A percentile compares a stretch with the other conserved stretches of the same genome.
These are phyloP conservation scores for Lodderomyces margitis DNA, from an alignment of 1,139 yeast species.

Conservation along the genomic window DNA sequence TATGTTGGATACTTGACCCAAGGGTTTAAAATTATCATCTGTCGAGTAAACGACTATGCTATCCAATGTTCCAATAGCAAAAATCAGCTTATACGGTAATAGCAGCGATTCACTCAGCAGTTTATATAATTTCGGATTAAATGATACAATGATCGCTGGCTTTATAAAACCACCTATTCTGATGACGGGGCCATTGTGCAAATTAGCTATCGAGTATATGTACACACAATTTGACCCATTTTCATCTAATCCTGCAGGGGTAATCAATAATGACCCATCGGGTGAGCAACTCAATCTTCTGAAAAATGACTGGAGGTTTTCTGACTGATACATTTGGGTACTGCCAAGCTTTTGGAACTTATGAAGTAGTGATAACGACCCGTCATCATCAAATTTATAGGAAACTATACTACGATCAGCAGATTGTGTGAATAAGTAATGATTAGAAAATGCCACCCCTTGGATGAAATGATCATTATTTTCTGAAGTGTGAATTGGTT, in stretches of 20 bases:
- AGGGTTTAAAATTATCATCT: slow-evolving; percentile 53
- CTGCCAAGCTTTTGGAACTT: slow-evolving; percentile 26
- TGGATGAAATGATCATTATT: slow-evolving; percentile 90
- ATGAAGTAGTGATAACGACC: slow-evolving; percentile 9
- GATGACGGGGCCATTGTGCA: slow-evolving; percentile 68
- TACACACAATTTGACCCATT: slow-evolving; percentile 51
- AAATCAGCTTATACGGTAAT: slow-evolving; percentile 74
- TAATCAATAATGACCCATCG: slow-evolving; percentile 76
- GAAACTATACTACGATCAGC: slow-evolving; percentile 83
- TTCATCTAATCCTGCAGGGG: slow-evolving; percentile 71
- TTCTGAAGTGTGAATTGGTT: slow-evolving; percentile 57
- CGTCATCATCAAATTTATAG: slow-evolving; percentile 27
- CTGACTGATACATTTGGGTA: slow-evolving; percentile 64
- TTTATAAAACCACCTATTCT: slow-evolving; percentile 76
- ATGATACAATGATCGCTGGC: slow-evolving; percentile 80
- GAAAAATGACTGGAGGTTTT: slow-evolving; percentile 85
- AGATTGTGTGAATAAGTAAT: slow-evolving; percentile 75
- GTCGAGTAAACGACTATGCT: slow-evolving; percentile 85
- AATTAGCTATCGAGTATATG: slow-evolving; percentile 68
- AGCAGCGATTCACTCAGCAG: slow-evolving; percentile 19
- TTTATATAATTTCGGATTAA: slow-evolving; percentile 63
- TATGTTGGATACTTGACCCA: slow-evolving; percentile 72
- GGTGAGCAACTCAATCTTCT: slow-evolving; percentile 83
- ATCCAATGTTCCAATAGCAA: slow-evolving; percentile 93
- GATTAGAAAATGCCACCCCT: slow-evolving; percentile 51